Conservation (phyloP, 2,329 filamentous ascomycete species). For the Cadophora malorum region DNA sequence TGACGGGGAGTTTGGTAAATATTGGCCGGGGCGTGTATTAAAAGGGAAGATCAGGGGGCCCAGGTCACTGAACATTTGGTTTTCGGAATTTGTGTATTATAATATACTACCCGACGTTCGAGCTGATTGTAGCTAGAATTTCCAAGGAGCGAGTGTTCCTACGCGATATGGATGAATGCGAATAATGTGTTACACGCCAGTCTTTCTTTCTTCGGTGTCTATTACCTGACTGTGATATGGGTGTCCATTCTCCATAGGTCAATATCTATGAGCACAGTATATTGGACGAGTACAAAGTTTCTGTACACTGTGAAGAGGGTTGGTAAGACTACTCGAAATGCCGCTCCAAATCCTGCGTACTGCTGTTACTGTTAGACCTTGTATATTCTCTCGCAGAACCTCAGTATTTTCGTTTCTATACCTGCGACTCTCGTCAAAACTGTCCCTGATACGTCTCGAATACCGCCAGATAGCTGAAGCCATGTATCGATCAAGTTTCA, state of each 20-base stretch:
- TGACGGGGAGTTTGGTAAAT: constrained; percentile 19
- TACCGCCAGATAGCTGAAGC: background rate
- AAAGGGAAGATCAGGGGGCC: background rate
- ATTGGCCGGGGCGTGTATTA: background rate
- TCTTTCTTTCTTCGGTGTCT: background rate
- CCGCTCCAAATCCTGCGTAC: background rate
- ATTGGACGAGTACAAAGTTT: constrained; percentile 1
- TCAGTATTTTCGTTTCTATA: background rate
- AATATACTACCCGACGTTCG: background rate
- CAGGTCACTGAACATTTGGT: constrained; percentile 2
- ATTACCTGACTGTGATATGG: background rate
- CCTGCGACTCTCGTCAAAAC: background rate
- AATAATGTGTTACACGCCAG: background rate
- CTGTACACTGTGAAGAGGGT: background rate
- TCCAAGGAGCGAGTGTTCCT: background rate
- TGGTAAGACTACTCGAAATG: background rate
- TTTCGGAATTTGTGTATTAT: background rate
- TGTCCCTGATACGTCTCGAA: background rate
- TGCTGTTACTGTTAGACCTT: background rate
- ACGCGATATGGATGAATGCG: background rate
- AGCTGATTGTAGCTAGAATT: background rate
- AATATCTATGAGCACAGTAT: background rate
- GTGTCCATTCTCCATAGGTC: no score
- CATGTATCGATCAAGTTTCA: background rate
- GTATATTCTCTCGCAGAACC: background rate